Evolutionary conservation across 2,329 filamentous ascomycete species (phyloP).

Genomic region (Aspergillus melleus): DNA sequence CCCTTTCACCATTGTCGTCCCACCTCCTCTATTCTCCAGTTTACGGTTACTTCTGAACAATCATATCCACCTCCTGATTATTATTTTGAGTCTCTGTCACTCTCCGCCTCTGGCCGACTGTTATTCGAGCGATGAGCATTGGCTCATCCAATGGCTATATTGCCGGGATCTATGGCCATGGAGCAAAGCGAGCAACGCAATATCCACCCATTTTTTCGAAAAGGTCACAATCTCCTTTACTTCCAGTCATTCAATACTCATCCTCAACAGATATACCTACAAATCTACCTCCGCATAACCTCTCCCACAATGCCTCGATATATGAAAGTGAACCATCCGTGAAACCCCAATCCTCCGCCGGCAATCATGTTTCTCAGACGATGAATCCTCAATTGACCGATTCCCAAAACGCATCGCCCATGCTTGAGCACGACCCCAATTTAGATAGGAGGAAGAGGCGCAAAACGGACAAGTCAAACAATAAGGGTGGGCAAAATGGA

Average conservation of each 20-base stretch:
- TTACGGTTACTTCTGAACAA: too few species aligned
- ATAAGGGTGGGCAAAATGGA: background rate
- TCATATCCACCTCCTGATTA: background rate
- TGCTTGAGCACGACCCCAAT: conserved; percentile 35
- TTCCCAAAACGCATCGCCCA: conserved; percentile 1
- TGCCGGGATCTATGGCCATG: conserved; percentile 37
- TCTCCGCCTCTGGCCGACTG: background rate
- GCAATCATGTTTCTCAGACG: background rate
- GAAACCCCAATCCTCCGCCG: background rate
- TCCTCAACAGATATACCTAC: conserved; percentile 18
- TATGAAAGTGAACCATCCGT: background rate
- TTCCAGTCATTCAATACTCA: conserved; percentile 10
- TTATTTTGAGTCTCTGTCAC: background rate
- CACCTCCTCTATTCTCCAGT: background rate
- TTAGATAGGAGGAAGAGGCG: conserved; percentile 36
- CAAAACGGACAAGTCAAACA: conserved; percentile 26
- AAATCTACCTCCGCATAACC: conserved; percentile 4
- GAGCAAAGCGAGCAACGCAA: conserved; percentile 38
- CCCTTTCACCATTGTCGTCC: background rate
- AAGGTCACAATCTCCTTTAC: conserved; percentile 31
- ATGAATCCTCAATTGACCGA: conserved; percentile 1
- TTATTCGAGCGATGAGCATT: conserved; percentile 22
- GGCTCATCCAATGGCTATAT: conserved; percentile 26
- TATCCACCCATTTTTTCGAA: conserved; percentile 44
- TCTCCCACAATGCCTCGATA: background rate